Conservation (phyloP, 2,329 filamentous ascomycete species). For the Neofusicoccum cordaticola region DNA sequence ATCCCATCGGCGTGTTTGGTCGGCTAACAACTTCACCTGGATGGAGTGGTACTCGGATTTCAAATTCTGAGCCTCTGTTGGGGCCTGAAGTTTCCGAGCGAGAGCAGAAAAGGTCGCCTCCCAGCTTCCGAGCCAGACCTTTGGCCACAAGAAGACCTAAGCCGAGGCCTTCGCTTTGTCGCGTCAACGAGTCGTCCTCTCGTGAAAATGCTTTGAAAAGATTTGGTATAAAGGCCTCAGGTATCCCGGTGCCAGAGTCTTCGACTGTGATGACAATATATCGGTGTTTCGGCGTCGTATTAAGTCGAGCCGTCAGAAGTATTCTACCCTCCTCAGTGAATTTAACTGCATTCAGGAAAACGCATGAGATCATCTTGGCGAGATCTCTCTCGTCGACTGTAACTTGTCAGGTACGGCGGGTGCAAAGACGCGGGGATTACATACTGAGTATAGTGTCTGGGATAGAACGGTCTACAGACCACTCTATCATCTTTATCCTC, state of each 20-base stretch:
- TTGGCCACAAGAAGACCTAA: constrained; percentile 71
- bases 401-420: constrained; percentile 18
- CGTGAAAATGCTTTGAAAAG: constrained; percentile 69
- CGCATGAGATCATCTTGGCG: constrained; percentile 61
- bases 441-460: constrained; percentile 52
- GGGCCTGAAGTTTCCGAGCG: constrained; percentile 61
- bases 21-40: constrained; percentile 43
- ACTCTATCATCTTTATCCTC: constrained; percentile 49
- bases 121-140: constrained; percentile 65
- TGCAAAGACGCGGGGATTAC: constrained; percentile 12
- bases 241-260: constrained; percentile 68
- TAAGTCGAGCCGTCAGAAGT: constrained; percentile 53
- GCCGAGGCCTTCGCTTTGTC: constrained; percentile 66
- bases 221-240: constrained; percentile 61
- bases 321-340: constrained; percentile 66
- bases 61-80: constrained; percentile 64
- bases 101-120: constrained; percentile 64
- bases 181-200: constrained; percentile 65
- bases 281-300: constrained; percentile 41
- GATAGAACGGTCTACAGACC: constrained; percentile 50
- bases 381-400: constrained; percentile 61
- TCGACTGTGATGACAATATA: constrained; percentile 61
- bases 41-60: constrained; percentile 62
- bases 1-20: background rate
- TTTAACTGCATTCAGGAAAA: constrained; percentile 66